These are phyloP conservation scores for Musa balbisiana DNA, from an alignment of 202 grass and related monocot genomes.

Conservation along the genomic window DNA sequence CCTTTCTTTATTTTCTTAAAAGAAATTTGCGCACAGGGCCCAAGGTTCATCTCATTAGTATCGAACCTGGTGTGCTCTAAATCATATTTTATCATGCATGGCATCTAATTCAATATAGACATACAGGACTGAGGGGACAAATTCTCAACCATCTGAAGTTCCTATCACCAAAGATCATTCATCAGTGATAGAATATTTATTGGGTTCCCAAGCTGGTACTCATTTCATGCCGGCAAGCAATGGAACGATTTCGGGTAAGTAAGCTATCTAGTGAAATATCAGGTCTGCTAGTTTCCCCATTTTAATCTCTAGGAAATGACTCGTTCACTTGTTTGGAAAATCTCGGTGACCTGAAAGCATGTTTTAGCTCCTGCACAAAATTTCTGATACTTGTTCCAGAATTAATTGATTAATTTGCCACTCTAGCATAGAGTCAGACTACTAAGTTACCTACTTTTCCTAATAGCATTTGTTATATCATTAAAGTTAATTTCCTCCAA, in stretches of 20 bases:
- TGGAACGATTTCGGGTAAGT: not conserved
- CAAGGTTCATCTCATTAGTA: not conserved
- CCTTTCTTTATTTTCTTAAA: too few species aligned
- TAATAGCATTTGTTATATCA: not conserved
- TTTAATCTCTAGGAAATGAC: not conserved
- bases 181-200: not conserved
- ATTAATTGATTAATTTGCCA: not conserved
- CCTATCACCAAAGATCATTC: not conserved
- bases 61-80: too few species aligned
- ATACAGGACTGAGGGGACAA: not conserved
- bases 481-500: not conserved
- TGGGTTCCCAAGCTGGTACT: not conserved
- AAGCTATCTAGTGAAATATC: not conserved
- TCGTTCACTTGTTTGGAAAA: not conserved
- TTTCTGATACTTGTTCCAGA: not conserved
- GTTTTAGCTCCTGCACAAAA: not conserved
- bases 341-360: not conserved
- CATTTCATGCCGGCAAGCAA: not conserved
- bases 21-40: not conserved
- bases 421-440: not conserved
- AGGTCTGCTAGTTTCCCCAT: not conserved
- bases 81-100: not conserved
- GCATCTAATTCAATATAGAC: not conserved
- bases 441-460: not conserved
- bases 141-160: not conserved